Base-by-base conservation (phyloP, 177 flowering plant genomes). In the Vitis hybrid region DNA sequence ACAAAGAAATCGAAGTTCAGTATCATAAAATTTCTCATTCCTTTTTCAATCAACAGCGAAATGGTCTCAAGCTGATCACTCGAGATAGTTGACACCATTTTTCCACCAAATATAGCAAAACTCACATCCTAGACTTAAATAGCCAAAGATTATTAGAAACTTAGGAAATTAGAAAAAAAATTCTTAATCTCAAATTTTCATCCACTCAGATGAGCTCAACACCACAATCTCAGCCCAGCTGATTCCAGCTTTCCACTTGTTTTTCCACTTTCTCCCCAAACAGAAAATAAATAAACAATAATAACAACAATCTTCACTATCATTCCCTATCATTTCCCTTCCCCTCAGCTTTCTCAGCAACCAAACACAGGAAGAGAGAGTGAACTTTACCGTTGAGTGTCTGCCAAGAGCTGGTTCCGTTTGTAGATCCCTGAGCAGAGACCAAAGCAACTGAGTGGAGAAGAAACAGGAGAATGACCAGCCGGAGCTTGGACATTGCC, bases 391-490 rank as follows among this genome's bases (percentile, higher is more conserved):
- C 88, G 55, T 39, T 74, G 5, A 85, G 77, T 14, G 88, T 85
- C 56, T 64, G 70, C 88, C 88, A 85, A 33, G 16, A 13, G 70
- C 69, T 67, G 16, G 72, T 48, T 2, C 33, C 6, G 8, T 39
- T 67, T 2, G 19, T 71, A 76, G 88, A 83, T 79, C 86, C 69
- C 75, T 79, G 86, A 75, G 83, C 85, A 52, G 78, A 71, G 60
- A 76, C 84, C 31, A 70, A 33, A 75, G 75, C 78, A 15, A 63
- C 77, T 5, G 65, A 70, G 29, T 71, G 65, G 19, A 81, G 70
- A 48, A 75, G 26, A 26, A 71, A 19, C 15, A 76, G 7, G 2
- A 62, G 29, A 45, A 72, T 55, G 8, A 58, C 14, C 3, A 4
- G 51, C 11, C 78, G 73, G 62, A 73, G 18, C 55, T 48, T 67